Evolutionary conservation across 2,329 filamentous ascomycete species (phyloP), one percentile per base, ranked within the genome.

Genomic region (Diplodia intermedia): DNA sequence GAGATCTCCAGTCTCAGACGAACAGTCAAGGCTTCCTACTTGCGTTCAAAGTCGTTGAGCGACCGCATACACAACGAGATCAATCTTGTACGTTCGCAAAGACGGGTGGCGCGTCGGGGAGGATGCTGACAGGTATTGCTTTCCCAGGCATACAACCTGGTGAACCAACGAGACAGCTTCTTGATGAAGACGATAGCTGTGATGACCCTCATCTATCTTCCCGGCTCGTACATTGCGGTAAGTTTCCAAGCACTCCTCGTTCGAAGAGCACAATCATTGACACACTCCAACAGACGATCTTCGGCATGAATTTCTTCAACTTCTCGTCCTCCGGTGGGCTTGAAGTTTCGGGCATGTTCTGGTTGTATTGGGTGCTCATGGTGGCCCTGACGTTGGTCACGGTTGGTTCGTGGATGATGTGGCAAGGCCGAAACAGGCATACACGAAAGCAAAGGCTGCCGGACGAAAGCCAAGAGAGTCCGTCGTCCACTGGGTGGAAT

Each of bases 241-340:
- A 31, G 62, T 20, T 6, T 40, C 23, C 1, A 11, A 3, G 29
- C 12, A 1, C 18, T 12, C 14, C 1, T 6, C 7, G 20, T 8
- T 3, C 36, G 18, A 4, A 12, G 2, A 7, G 14, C 11, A 3
- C 4, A 0, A 1, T 31, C 2, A 18, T 29, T 63, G 31, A 52
- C 29, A 15, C 9, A 14, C 12, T 12, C 12, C 6, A 11, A 38
- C 12, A 65, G 52, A 33, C 50, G 3, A 65, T 65, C 1, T 65
- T 65, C 26, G 62, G 62, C 18, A 65, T 65, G 52, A 65, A 65
- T 50, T 65, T 65, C 15, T 65, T 65, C 20, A 50, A 65, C 8
- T 65, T 43, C 23, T 65, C 52, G 1, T 9, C 11, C 5, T 31
- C 52, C 2, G 54, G 5, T 26, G 62, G 52, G 2, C 26, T 65